Evolutionary conservation across 192 early-diverging fungal species (phyloP), one percentile per base, ranked within the genome.

Genomic region (Rhizophagus clarus): DNA sequence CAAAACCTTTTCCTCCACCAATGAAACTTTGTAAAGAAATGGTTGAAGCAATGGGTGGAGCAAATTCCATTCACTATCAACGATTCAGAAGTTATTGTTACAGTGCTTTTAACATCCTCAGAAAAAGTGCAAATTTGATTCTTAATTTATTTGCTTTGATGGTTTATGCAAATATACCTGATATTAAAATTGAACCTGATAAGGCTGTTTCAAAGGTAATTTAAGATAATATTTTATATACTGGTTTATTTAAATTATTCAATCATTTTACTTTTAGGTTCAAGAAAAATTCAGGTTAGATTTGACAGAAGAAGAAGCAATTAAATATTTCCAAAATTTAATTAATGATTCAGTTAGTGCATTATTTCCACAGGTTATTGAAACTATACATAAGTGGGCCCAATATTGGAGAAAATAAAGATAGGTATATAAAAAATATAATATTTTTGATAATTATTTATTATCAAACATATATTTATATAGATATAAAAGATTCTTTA

Each of bases 21-120:
- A 99, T 99, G 97, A 99, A 99, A 84, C 91, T 99, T 45, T 97
- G 95, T 81, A 97, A 97, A 81, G 98, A 99, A 88, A 99, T 99
- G 98, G 96, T 99, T 8, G 98, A 99, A 81, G 97, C 95, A 0
- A 98, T 99, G 97, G 98, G 98, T 47, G 97, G 97, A 32, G 91
- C 95, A 37, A 88, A 91, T 51, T 96, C 96, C 26, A 91, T 88
- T 22, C 90, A 92, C 75, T 99, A 96, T 86, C 94, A 95, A 82
- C 90, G 91, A 56, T 99, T 99, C 88, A 92, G 92, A 83, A 91
- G 91, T 28, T 96, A 96, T 84, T 98, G 96, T 82, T 97, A 96
- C 85, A 93, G 95, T 11, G 96, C 98, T 0, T 99, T 97, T 84
- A 97, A 94, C 79, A 96, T 92, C 51, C 86, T 99, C 31, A 88